phyloP scores from a whole-genome alignment of 176 grass and related monocot genomes.

The Paspalum vaginatum region DNA sequence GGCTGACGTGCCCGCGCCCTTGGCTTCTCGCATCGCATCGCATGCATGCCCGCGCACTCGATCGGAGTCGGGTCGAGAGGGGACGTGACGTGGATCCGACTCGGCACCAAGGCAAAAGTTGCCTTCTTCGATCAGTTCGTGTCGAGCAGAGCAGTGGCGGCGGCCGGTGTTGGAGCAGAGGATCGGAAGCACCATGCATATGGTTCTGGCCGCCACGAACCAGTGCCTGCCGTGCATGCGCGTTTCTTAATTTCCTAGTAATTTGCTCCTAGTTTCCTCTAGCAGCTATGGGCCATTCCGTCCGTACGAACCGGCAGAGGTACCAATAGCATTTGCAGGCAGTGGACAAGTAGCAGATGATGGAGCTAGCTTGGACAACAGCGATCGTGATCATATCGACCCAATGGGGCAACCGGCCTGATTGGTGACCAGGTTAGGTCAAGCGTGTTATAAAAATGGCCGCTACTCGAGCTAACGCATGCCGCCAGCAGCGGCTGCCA shows the following conservation, averaged over 20 bases:
- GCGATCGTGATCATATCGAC: not conserved
- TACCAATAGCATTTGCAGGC: not conserved
- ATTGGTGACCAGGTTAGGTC: slow-evolving; percentile 54
- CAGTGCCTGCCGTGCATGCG: not conserved
- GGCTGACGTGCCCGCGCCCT: slow-evolving; percentile 22
- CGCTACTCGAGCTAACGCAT: not conserved
- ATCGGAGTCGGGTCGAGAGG: too few species aligned
- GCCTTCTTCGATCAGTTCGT: too few species aligned
- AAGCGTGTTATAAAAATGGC: slow-evolving; percentile 24
- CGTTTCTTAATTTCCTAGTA: not conserved
- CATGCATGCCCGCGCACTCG: too few species aligned
- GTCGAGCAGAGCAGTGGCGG: too few species aligned
- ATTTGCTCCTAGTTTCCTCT: not conserved
- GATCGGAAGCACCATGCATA: too few species aligned
- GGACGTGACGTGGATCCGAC: slow-evolving; percentile 52
- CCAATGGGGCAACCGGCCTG: slow-evolving; percentile 22
- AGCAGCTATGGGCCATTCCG: not conserved
- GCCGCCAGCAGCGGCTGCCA: not conserved
- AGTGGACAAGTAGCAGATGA: not conserved
- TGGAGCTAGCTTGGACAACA: not conserved
- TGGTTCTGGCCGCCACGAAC: too few species aligned
- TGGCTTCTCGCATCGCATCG: too few species aligned
- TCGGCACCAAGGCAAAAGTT: not conserved
- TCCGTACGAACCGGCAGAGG: not conserved
- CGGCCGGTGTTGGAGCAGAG: too few species aligned